Base-by-base conservation (phyloP, 441 rosid species). In the Dalechampia spathulata region DNA sequence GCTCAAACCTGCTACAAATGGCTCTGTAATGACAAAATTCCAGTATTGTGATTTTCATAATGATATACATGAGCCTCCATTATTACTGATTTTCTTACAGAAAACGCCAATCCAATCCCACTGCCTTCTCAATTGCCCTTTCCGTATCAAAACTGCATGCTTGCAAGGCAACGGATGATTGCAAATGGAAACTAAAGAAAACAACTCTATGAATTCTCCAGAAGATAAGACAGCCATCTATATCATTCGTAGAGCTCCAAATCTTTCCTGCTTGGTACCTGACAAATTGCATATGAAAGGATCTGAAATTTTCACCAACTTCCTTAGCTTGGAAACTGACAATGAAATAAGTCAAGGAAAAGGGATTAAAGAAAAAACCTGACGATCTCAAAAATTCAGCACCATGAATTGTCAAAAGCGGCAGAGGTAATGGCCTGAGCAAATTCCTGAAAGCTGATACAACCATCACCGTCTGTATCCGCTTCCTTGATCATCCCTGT, bases 401-500 rank as follows among this genome's bases (percentile, higher is more conserved):
- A 65, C 90, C 90, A 83, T 44, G 88, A 72, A 75, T 85, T 79
- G 63, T 85, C 87, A 67, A 84, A 88, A 22, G 95, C 87, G n/a
- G 95, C 95, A 0, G 95, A 84, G 20, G 77, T 79, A 46, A 88
- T 89, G 5, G 96, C 98, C 15, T 73, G 80, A 6, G 80, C 53
- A 51, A 92, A 92, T 69, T 92, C 98, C 52, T 76, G 75, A 52
- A 86, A 92, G 50, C 77, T 81, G 34, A 91, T 91, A 66, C 82
- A 69, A 0, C 98, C 98, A 28, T 91, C 96, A 0, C 91, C 98
- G 15, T 91, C 96, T 2, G 80, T 74, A 61, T 88, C 98, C 1
- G 93, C 98, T 66, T 86, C 96, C 72, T 60, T 83, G 50, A 91
- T 88, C 96, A 91, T 91, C 52, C 89, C 96, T 0, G 89, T 80